Conservation (phyloP, 179 eudicot genomes). For the Silene coronaria region DNA sequence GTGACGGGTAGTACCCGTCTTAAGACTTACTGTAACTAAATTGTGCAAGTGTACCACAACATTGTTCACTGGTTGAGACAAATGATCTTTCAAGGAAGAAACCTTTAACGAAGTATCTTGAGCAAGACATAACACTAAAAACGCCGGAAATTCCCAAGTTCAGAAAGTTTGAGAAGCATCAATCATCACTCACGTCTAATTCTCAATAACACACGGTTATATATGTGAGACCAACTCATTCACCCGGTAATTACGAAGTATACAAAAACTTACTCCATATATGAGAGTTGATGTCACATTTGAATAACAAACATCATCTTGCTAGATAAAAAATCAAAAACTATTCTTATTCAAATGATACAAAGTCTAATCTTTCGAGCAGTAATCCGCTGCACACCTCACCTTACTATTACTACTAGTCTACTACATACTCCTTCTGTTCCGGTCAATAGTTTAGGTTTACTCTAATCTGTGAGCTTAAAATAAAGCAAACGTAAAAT, state of each 20-base stretch:
- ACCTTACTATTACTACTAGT: neutral
- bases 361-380: neutral
- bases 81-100: neutral
- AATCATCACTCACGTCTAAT: neutral
- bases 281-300: no score
- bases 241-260: no score
- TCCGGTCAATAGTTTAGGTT: neutral
- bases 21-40: no score
- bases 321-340: no score
- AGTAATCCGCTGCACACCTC: neutral
- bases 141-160: neutral
- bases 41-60: no score
- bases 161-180: neutral
- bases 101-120: neutral
- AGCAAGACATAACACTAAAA: neutral
- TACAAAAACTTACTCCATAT: no score
- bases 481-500: no score
- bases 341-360: no score
- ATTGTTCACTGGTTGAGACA: no score
- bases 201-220: neutral
- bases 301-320: no score
- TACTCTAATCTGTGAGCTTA: no score
- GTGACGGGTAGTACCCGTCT: no score
- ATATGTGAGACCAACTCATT: neutral
- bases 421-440: neutral